Evolutionary conservation across 2,329 filamentous ascomycete species (phyloP).

Genomic region (Trichoderma asperellum): DNA sequence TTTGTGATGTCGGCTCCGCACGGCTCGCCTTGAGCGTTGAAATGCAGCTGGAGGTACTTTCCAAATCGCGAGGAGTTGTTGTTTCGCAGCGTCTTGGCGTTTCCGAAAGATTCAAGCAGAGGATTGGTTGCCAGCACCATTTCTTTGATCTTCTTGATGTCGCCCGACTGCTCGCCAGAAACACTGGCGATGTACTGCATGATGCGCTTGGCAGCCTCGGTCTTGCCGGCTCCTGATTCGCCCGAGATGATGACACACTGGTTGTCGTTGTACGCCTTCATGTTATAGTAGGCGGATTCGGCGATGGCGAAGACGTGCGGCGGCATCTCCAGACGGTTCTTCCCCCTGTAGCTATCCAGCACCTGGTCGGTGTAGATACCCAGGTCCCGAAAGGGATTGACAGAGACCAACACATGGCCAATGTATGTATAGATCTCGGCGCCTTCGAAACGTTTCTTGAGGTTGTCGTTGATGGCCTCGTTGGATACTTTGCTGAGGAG

Average conservation of each 20-base stretch:
- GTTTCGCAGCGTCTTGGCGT: constrained; percentile 95
- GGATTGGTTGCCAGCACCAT: constrained; percentile 99
- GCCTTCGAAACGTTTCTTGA: constrained; percentile 98
- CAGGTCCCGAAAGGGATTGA: constrained; percentile 96
- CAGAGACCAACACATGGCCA: constrained; percentile 97
- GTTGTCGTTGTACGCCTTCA: constrained; percentile 99
- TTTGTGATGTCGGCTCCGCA: constrained; percentile 98
- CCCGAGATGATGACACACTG: constrained; percentile 99
- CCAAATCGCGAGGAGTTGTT: constrained; percentile 99
- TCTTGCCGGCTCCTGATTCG: constrained; percentile 97
- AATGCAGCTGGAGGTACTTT: constrained; percentile 97
- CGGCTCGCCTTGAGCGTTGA: constrained; percentile 88
- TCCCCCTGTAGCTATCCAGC: constrained; percentile 90
- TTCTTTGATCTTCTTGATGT: constrained; percentile 96
- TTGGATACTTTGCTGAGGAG: constrained; percentile 98
- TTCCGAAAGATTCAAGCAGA: constrained; percentile 94
- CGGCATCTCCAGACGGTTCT: constrained; percentile 93
- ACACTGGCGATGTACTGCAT: constrained; percentile 99
- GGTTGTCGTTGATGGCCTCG: constrained; percentile 98
- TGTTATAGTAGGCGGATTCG: constrained; percentile 97
- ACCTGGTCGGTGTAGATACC: constrained; percentile 97
- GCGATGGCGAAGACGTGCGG: constrained; percentile 98
- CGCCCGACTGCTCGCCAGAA: constrained; percentile 80
- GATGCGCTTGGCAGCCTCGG: constrained; percentile 95
- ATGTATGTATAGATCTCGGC: constrained; percentile 99